These are phyloP conservation scores for Syzygium malaccense DNA, from an alignment of 441 rosid species.

Conservation along the genomic window DNA sequence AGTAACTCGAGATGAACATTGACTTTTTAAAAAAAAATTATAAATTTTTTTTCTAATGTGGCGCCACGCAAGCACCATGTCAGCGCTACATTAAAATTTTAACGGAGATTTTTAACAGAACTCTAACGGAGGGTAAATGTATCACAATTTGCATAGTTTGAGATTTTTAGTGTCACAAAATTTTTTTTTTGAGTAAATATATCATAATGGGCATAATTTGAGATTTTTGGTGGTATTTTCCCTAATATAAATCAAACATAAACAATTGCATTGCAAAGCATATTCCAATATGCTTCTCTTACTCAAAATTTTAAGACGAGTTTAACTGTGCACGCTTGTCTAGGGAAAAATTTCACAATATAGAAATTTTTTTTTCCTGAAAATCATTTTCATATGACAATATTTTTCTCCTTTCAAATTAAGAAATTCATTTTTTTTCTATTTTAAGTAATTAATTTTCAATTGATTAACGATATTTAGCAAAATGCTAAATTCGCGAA, in stretches of 20 bases:
- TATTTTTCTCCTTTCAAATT: background rate
- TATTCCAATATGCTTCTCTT: background rate
- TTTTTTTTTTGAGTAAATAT: too few relatives aligned
- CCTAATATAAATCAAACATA: background rate
- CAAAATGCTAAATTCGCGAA: background rate
- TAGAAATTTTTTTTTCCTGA: background rate
- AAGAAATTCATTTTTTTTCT: background rate
- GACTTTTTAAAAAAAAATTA: too few relatives aligned
- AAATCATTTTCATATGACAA: background rate
- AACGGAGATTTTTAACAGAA: too few relatives aligned
- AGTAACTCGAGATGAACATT: too few relatives aligned
- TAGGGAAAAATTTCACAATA: background rate
- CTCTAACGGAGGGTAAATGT: too few relatives aligned
- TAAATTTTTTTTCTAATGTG: too few relatives aligned
- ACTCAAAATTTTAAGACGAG: too few relatives aligned
- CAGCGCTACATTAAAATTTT: too few relatives aligned
- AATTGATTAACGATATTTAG: rapidly evolving
- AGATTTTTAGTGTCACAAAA: too few relatives aligned
- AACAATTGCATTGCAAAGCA: background rate
- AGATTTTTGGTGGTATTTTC: rapidly evolving
- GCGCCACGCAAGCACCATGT: rapidly evolving
- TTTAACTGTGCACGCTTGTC: too few relatives aligned
- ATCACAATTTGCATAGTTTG: too few relatives aligned
- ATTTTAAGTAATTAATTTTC: background rate
- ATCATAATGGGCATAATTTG: rapidly evolving